These are phyloP conservation scores for Isatis lusitanica DNA, from an alignment of 441 rosid species.

Conservation along the genomic window DNA sequence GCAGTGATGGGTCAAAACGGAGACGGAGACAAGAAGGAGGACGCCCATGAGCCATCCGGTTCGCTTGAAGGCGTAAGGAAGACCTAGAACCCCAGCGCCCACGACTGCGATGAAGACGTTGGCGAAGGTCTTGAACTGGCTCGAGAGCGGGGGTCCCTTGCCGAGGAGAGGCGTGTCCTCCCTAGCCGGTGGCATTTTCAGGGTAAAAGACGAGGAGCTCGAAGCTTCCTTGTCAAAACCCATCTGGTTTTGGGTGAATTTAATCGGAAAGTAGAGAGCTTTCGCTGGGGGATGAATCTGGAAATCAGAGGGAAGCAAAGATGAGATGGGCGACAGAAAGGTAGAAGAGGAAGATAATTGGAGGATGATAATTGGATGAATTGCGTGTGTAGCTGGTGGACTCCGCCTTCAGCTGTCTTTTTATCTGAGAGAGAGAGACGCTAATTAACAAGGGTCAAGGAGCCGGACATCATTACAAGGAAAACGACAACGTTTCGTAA, in stretches of 20 bases:
- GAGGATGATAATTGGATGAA: constrained; percentile 1
- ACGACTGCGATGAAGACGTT: constrained; percentile 84
- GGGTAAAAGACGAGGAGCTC: constrained; percentile 39
- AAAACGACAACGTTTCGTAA: constrained; percentile 1
- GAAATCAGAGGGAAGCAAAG: not conserved
- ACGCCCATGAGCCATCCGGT: constrained; percentile 76
- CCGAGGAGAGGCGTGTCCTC: constrained; percentile 72
- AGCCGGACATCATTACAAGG: not conserved
- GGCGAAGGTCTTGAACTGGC: constrained; percentile 73
- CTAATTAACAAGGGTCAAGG: not conserved
- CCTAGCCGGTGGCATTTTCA: constrained; percentile 35
- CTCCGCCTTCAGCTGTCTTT: not conserved
- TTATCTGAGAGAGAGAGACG: not conserved
- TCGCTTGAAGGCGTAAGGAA: constrained; percentile 77
- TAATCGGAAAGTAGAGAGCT: not conserved
- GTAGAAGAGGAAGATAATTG: not conserved
- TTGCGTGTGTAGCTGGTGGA: constrained; percentile 16
- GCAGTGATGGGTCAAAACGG: constrained; percentile 54
- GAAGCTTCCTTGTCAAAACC: constrained; percentile 37
- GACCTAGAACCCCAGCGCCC: constrained; percentile 82
- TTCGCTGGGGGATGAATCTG: not conserved
- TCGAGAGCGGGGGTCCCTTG: constrained; percentile 42
- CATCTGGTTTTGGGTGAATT: constrained; percentile 25
- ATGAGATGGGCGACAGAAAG: constrained; percentile 12
- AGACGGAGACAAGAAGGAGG: constrained; percentile 56